Evolutionary conservation across 208 protist genomes (phyloP).

Genomic region (Tritrichomonas foetus): DNA sequence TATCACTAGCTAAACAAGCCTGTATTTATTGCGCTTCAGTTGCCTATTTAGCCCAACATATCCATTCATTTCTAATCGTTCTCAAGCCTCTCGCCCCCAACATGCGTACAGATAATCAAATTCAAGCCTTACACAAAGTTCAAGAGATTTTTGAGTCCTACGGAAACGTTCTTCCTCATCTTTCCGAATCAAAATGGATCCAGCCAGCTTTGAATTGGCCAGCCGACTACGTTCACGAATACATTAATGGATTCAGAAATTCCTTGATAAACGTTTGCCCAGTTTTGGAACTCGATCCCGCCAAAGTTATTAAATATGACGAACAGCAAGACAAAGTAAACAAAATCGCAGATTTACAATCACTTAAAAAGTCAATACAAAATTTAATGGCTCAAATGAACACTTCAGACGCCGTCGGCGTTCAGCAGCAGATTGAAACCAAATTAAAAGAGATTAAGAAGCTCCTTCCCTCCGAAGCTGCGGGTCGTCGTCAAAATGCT

Average conservation of each 20-base stretch:
- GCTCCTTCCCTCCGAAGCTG: neutral
- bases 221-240: neutral
- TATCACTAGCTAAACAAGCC: neutral
- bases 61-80: slow-evolving; percentile 3
- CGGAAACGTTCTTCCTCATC: neutral
- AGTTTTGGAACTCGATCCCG: neutral
- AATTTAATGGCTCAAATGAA: slow-evolving; percentile 16
- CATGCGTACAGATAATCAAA: neutral
- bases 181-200: neutral
- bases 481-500: no score
- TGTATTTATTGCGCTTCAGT: slow-evolving; percentile 4
- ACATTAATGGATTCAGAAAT: neutral
- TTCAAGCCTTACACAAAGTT: neutral
- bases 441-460: neutral
- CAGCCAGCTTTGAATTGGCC: slow-evolving; percentile 27
- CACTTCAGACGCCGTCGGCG: neutral
- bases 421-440: slow-evolving; percentile 33
- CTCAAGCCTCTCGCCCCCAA: neutral
- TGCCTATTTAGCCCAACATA: neutral
- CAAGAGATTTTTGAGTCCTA: neutral
- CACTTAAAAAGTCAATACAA: neutral
- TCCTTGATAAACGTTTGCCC: neutral
- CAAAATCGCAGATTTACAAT: neutral
- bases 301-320: neutral
- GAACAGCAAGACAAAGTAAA: slow-evolving; percentile 28